Base-by-base conservation (phyloP, 495 filamentous ascomycete species). In the Neurospora cerealis region DNA sequence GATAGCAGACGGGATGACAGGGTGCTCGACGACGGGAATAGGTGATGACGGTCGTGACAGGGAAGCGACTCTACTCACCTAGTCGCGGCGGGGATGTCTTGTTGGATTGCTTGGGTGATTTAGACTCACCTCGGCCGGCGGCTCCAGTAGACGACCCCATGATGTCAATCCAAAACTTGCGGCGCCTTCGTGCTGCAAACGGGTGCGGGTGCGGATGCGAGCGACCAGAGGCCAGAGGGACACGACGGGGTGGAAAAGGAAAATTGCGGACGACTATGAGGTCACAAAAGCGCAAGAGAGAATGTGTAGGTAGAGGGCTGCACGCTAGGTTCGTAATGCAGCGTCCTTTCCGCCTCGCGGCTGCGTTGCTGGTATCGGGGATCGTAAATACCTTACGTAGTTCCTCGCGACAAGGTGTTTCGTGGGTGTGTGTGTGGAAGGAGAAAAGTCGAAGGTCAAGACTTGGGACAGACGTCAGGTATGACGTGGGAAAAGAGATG, bases 401-500 rank as follows among this genome's bases (percentile, higher is more conserved):
- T 75, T 38, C 39, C 19, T 77, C 70, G 73, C 74, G 71, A 74
- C 60, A 70, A 74, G 72, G 71, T 73, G 69, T 46, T 54, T 70
- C 69, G 72, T 48, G 72, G 37, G 79, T 71, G 74, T 13, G 73
- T 73, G 75, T 70, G 77, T 74, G 72, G 66, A 48, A 71, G 70
- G 72, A 71, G 75, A 81, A 76, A 77, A 66, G 54, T 66, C 28
- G 74, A 80, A 75, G 78, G 74, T 72, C 76, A 75, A 76, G 74
- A 76, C 75, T n/a, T 71, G 72, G 74, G 74, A 78, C 78, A 77
- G 80, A 82, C 80, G 80, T 82, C 80, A 82, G 80, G 80, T 81
- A 82, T 82, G 80, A 82, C 80, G 80, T 81, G 78, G 79, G 76
- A 77, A 81, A 80, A 77, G 75, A 75, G 75, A 79, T 77, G 80